Conservation (phyloP, 1,284 basidiomycete genomes). For the Violaceomyces palustris region DNA sequence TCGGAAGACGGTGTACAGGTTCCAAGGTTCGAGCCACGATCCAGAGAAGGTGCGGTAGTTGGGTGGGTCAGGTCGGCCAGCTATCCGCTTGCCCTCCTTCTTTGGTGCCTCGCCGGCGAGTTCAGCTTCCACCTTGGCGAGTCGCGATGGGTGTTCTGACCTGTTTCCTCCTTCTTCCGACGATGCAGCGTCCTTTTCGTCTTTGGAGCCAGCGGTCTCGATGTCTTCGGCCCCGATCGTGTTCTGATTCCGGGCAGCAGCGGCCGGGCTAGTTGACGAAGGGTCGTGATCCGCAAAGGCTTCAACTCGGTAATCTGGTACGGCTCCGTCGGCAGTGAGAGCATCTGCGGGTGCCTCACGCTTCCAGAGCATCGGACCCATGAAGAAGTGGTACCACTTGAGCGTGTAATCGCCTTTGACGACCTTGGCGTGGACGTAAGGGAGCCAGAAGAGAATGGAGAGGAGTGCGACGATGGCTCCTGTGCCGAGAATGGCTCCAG, state of each 20-base stretch:
- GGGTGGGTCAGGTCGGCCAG: constrained; percentile 17
- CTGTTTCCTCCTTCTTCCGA: neutral
- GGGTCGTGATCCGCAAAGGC: constrained; percentile 9
- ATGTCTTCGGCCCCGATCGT: constrained; percentile 2
- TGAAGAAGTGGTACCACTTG: constrained; percentile 28
- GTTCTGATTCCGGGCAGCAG: constrained; percentile 6
- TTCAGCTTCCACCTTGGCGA: constrained; percentile 12
- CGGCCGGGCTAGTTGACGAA: neutral
- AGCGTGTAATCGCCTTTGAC: constrained; percentile 23
- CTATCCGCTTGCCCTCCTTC: neutral
- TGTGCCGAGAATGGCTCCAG: constrained; percentile 16
- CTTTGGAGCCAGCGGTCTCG: neutral
- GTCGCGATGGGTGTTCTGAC: constrained; percentile 2
- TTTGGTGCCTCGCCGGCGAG: constrained; percentile 6
- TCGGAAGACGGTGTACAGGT: constrained; percentile 21
- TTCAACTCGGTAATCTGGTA: constrained; percentile 19
- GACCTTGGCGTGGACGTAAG: constrained; percentile 24
- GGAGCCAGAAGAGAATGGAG: constrained; percentile 26
- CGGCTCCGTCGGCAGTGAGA: constrained; percentile 14
- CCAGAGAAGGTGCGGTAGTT: constrained; percentile 21
- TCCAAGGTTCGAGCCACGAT: constrained; percentile 24
- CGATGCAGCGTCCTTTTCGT: constrained; percentile 6
- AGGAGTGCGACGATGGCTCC: constrained; percentile 12
- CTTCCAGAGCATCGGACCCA: constrained; percentile 25
- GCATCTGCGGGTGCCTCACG: constrained; percentile 14